Evolutionary conservation across 495 filamentous ascomycete genomes (phyloP).

Genomic region (Penicillium goetzii): DNA sequence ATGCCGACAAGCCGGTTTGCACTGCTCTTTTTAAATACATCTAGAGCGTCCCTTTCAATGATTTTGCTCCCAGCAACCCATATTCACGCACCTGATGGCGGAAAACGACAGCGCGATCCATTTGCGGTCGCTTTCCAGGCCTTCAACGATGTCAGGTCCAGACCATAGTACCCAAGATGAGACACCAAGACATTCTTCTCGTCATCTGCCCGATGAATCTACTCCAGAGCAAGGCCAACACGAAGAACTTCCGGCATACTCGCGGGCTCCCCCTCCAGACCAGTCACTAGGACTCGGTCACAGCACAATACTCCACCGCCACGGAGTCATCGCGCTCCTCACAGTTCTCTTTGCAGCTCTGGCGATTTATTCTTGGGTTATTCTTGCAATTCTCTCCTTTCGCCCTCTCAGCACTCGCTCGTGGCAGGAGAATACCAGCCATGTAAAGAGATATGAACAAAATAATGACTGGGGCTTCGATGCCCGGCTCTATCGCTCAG

Average conservation of each 20-base stretch:
- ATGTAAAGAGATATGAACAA: background rate
- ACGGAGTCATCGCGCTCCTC: background rate
- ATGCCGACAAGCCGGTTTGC: background rate
- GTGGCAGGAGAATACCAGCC: background rate
- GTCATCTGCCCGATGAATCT: background rate
- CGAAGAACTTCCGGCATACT: background rate
- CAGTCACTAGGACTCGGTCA: slow-evolving; percentile 3
- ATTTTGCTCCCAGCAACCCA: background rate
- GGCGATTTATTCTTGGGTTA: slow-evolving; percentile 4
- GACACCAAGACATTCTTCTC: background rate
- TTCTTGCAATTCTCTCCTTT: slow-evolving; percentile 6
- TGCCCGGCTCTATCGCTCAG: slow-evolving; percentile 12
- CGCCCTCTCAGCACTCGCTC: background rate
- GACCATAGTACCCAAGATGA: background rate
- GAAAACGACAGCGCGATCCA: background rate
- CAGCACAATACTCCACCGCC: slow-evolving; percentile 15
- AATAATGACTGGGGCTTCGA: background rate
- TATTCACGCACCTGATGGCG: background rate
- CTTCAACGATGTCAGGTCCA: background rate
- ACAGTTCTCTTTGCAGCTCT: slow-evolving; percentile 1
- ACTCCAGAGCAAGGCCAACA: background rate
- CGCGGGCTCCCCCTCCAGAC: background rate
- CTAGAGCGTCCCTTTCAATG: background rate
- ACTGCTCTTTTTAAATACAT: background rate
- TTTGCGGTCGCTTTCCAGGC: background rate